Percentiles rank a stretch among this genome's conserved stretches.
These are phyloP conservation scores for Malassezia sp. DNA, from an alignment of 1,284 basidiomycete species.

Conservation along the genomic window DNA sequence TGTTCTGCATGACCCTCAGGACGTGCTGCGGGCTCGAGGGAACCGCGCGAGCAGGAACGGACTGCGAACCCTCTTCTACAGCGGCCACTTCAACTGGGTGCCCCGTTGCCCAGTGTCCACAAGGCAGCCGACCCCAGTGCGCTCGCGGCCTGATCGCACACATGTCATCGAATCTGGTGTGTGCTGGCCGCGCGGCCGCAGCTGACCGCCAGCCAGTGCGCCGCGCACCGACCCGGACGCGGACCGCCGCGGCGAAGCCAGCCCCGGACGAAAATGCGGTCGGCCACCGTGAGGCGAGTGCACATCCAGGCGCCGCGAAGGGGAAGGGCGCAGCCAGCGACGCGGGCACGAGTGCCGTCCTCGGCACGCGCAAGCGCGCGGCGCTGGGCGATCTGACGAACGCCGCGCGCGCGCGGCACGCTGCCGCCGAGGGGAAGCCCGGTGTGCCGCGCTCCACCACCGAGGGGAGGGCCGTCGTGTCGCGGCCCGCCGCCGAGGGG, in stretches of 20 bases:
- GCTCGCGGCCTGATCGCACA: too few relatives aligned
- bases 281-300: constrained; percentile 1
- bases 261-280: constrained; percentile 17
- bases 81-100: too few relatives aligned
- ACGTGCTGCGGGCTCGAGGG: too few relatives aligned
- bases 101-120: too few relatives aligned
- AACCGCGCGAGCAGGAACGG: constrained; percentile 3
- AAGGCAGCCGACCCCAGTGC: too few relatives aligned
- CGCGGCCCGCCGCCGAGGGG: background rate
- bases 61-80: too few relatives aligned
- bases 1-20: constrained; percentile 14
- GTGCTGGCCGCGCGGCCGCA: background rate
- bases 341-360: constrained; percentile 20
- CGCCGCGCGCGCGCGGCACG: constrained; percentile 24
- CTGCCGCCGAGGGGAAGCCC: background rate
- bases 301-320: constrained; percentile 1
- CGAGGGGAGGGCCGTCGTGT: background rate
- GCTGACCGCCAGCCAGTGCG: constrained; percentile 16
- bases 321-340: constrained; percentile 6
- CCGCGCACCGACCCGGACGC: constrained; percentile 10
- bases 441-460: background rate
- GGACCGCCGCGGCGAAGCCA: constrained; percentile 8
- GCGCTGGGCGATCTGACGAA: constrained; percentile 44
- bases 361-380: constrained; percentile 41
- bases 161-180: constrained; percentile 17